Base-by-base conservation (phyloP, 1,284 basidiomycete genomes). In the Trichosporon sp. region DNA sequence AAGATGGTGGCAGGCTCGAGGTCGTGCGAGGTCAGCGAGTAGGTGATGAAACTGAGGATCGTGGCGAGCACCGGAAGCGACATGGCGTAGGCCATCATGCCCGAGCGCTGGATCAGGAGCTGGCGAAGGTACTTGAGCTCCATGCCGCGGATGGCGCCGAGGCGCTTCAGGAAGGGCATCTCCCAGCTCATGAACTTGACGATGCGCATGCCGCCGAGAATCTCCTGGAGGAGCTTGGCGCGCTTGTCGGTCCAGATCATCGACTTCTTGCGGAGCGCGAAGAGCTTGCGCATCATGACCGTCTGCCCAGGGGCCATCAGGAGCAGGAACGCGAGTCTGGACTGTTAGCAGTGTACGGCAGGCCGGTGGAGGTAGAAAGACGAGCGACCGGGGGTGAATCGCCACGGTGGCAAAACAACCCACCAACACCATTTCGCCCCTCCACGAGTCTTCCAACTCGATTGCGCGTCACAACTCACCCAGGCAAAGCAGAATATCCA, bases 1-100 rank as follows among this genome's bases (percentile, higher is more conserved):
- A 96, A 96, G 74, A 95, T 88, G 58, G 80, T 82, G 8, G 81
- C 81, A 1, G 84, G 76, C 67, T 91, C 84, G 65, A 94, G 86
- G 0, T 83, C 72, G 78, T 94, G 90, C 0, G 90, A 89, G 0
- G 88, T 86, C 12, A 88, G 82, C 1, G 89, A 88, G 81, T 95
- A 96, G 1, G 90, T 90, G 68, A 95, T 86, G 77, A 98, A 96
- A 0, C 93, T 88, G 32, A 97, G 76, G 21, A 98, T 92, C 11
- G 92, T 89, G 0, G 92, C 92, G 27, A 98, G 83, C 2, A 89
- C 87, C 0, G 94, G 93, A 72, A 94, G 69, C 2, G 81, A 78
- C 76, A 83, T 80, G 27, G 84, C 83, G 51, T 86, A 77, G 13
- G 86, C 86, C 79, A 85, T 82, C 79, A 82, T 80, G 12, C 73